Conservation (phyloP, 139 green algal species). For the Chlamydomonas sphaeroides region DNA sequence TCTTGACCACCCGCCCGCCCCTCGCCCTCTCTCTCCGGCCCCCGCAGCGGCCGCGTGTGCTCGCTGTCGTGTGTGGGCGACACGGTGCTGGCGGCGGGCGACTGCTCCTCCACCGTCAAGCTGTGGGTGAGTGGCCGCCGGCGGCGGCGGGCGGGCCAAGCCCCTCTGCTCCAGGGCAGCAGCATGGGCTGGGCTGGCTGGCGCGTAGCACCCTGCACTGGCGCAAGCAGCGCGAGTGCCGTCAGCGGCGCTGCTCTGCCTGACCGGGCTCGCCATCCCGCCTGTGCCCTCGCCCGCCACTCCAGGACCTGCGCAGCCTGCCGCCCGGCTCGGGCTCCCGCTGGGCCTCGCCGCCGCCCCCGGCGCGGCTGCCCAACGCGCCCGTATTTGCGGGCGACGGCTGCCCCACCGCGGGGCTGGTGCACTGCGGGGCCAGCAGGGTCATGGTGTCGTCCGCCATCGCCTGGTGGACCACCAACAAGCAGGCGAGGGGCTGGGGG, state of each 20-base stretch:
- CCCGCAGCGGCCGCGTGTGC: conserved; percentile 30
- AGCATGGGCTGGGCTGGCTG: no score
- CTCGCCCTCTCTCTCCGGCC: neutral
- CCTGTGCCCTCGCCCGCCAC: neutral
- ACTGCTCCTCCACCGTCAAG: conserved; percentile 43
- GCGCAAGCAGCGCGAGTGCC: no score
- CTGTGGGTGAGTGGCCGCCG: conserved; percentile 9
- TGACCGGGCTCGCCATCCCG: no score
- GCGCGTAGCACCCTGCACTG: no score
- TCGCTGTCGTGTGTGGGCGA: neutral
- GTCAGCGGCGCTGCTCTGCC: no score
- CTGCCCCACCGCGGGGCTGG: conserved; percentile 48
- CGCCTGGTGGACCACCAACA: conserved; percentile 46
- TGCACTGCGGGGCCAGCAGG: neutral
- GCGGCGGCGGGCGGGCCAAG: no score
- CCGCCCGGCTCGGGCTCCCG: neutral
- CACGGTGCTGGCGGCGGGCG: conserved; percentile 10
- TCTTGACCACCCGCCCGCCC: no score
- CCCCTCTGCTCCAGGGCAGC: no score
- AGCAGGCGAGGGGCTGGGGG: neutral
- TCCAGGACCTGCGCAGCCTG: conserved; percentile 29
- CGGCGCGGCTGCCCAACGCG: conserved; percentile 32
- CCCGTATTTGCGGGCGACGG: conserved; percentile 39
- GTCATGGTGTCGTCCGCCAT: conserved; percentile 46
- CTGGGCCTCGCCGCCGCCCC: neutral